phyloP scores from a whole-genome alignment of 768 basidiomycete species.

The Tricholoma saponaceum region DNA sequence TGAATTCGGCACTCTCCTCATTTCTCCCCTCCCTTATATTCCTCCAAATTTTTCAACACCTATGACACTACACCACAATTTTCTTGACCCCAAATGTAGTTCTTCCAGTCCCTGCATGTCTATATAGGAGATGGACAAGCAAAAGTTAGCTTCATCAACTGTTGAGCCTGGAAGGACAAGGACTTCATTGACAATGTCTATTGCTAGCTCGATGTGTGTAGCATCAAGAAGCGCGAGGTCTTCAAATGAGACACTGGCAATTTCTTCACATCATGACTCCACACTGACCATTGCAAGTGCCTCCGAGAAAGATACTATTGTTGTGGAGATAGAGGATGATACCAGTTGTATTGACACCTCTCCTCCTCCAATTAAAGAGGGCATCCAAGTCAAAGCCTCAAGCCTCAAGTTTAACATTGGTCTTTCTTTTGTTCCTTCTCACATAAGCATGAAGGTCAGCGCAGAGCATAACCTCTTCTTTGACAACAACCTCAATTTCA shows the following conservation, averaged over 20 bases:
- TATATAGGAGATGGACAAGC: slow-evolving; percentile 16
- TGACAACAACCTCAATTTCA: background rate
- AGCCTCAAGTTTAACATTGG: background rate
- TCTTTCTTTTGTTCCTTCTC: background rate
- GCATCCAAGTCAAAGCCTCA: background rate
- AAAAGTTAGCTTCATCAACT: slow-evolving; percentile 11
- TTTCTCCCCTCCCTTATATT: slow-evolving; percentile 7
- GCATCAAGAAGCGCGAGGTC: slow-evolving; percentile 3
- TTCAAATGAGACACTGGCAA: slow-evolving; percentile 4
- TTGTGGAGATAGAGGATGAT: background rate
- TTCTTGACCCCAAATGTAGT: slow-evolving; percentile 32
- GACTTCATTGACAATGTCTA: background rate
- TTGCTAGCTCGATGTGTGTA: background rate
- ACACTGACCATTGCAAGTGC: background rate
- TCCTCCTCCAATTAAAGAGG: background rate
- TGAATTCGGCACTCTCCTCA: background rate
- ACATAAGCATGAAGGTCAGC: background rate
- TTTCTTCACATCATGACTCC: background rate
- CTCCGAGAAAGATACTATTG: slow-evolving; percentile 4
- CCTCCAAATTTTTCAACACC: slow-evolving; percentile 24
- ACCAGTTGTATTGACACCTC: background rate
- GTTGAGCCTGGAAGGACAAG: background rate
- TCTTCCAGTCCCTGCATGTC: slow-evolving; percentile 35
- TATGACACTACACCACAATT: slow-evolving; percentile 38
- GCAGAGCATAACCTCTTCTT: background rate